phyloP scores from a whole-genome alignment of 768 basidiomycete genomes.

The Pleurotus citrinopileatus region DNA sequence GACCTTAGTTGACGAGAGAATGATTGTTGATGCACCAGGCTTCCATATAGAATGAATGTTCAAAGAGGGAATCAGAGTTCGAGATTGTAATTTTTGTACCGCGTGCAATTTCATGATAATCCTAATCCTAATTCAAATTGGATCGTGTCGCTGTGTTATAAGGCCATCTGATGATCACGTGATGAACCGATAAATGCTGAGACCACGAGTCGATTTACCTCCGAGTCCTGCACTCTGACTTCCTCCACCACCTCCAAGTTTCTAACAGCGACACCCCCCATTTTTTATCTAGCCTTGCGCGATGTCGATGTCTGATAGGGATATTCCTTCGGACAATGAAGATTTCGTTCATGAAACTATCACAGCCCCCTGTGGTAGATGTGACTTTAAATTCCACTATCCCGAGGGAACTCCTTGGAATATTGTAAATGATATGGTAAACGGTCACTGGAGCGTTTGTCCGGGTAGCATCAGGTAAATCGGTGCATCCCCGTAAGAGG shows the following conservation, averaged over 20 bases:
- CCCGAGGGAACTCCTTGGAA: conserved; percentile 13
- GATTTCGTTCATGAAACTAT: neutral
- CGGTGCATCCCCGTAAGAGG: neutral
- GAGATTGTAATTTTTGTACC: conserved; percentile 2
- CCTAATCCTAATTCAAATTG: neutral
- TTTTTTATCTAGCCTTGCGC: neutral
- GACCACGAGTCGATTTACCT: conserved; percentile 9
- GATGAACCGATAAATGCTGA: conserved; percentile 8
- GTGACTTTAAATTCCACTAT: conserved; percentile 11
- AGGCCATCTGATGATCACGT: conserved; percentile 6
- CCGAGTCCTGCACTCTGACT: conserved; percentile 1
- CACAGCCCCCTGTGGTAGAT: conserved; percentile 5
- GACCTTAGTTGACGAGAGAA: neutral
- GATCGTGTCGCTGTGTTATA: neutral
- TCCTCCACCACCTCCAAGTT: conserved; percentile 2
- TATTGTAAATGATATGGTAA: conserved; percentile 9
- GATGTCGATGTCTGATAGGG: neutral
- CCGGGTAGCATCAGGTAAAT: conserved; percentile 14
- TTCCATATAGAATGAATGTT: conserved; percentile 4
- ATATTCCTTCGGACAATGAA: neutral
- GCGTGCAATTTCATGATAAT: conserved; percentile 6
- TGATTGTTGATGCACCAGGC: too few species aligned
- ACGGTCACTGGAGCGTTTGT: conserved; percentile 12
- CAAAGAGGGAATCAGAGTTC: neutral
- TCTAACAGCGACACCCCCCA: neutral